Base-by-base conservation (phyloP, 75 land plant species). In the Larix kaempferi region DNA sequence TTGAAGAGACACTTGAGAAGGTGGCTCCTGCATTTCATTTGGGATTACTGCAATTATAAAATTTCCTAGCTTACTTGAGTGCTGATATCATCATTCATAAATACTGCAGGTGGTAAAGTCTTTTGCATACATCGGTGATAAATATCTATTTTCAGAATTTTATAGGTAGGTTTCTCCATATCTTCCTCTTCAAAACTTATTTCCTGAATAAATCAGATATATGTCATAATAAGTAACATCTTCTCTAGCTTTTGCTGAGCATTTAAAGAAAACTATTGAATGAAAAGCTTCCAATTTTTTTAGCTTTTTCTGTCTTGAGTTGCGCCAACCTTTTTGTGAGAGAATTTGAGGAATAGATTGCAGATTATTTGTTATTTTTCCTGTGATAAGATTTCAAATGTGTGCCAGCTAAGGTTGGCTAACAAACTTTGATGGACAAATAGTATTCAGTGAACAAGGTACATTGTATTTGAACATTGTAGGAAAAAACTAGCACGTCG, bases 401-500 rank as follows among this genome's bases (percentile, higher is more conserved):
- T 67, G 69, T 26, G 60, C 37, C 16, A 22, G 23, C 25, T 22
- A 21, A 29, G 25, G 54, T 49, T 49, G 12, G 12, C 54, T 49
- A 49, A 10, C 54, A 49, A 49, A 2, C 54, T 49, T 49, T 49
- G 22, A 26, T 39, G 74, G n/a, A 37, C 74, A 72, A 39, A 25
- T 49, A 22, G 33, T 71, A 37, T 16, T 25, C 54, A 72, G 37
- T 21, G 22, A 49, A 49, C 41, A 49, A 49, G 11, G 54, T 29
- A 29, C 12, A 49, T 10, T 10, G 11, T 49, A 39, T 49, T 19
- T 54, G 2, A 15, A n/a, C 0, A 64, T 67, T 83, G 67, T 83
- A 96, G 99, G 87, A 96, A 94, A 77, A 94, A 94, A 58, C 93
- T 96, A 83, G 98, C 99, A 64, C 92, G 98, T 16, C 84, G 99